A percentile compares a stretch with the other conserved stretches of the same genome.
phyloP scores from a whole-genome alignment of 192 early-diverging fungal species.

The Backusella circina region DNA sequence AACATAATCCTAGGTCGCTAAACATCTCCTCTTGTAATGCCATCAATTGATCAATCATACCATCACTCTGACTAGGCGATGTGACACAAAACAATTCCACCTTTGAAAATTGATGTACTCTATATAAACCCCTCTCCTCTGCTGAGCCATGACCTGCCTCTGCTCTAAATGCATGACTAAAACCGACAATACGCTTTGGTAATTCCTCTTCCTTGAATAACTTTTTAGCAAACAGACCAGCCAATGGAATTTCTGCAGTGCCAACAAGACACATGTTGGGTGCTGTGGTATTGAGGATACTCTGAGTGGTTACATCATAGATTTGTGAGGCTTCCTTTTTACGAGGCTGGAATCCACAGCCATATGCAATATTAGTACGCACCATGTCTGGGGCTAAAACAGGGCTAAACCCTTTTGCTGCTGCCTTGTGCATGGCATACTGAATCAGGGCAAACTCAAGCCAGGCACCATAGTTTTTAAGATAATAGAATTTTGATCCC shows the following conservation, averaged over 20 bases:
- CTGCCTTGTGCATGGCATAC: constrained; percentile 77
- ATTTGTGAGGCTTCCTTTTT: constrained; percentile 79
- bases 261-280: constrained; percentile 74
- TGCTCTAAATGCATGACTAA: constrained; percentile 86
- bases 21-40: constrained; percentile 73
- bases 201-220: constrained; percentile 54
- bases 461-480: constrained; percentile 82
- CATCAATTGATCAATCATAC: constrained; percentile 68
- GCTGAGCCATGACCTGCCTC: constrained; percentile 84
- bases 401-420: constrained; percentile 68
- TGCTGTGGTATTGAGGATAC: constrained; percentile 33
- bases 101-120: constrained; percentile 94
- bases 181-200: constrained; percentile 73
- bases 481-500: constrained; percentile 83
- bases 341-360: constrained; percentile 89
- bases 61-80: constrained; percentile 57
- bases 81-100: constrained; percentile 86
- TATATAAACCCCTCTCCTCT: constrained; percentile 85
- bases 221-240: constrained; percentile 75
- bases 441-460: constrained; percentile 86
- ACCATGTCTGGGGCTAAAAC: constrained; percentile 83
- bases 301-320: constrained; percentile 58
- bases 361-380: constrained; percentile 72
- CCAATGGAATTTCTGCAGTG: constrained; percentile 91
- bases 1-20: constrained; percentile 76